A percentile compares a stretch with the other conserved stretches of the same genome.
phyloP scores from a whole-genome alignment of 495 filamentous ascomycete genomes.

The Hypoxylon intermedium region DNA sequence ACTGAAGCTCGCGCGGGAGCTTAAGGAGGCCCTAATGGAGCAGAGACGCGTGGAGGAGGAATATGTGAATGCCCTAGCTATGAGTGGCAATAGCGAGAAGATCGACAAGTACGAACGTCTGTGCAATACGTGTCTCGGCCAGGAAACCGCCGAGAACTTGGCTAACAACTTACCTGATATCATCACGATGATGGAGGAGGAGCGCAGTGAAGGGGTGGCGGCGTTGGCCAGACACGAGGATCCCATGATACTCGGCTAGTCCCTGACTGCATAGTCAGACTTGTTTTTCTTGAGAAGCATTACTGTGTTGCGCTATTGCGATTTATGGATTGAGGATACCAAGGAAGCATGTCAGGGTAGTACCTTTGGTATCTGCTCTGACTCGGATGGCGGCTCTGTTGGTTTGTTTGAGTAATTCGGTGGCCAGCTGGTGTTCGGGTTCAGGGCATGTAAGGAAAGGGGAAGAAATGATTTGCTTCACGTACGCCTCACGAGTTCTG shows the following conservation, averaged over 20 bases:
- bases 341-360: too few relatives aligned
- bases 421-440: slow-evolving; percentile 25
- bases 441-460: slow-evolving; percentile 6
- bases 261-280: too few relatives aligned
- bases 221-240: slow-evolving; percentile 31
- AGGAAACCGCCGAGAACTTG: slow-evolving; percentile 54
- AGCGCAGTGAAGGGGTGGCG: slow-evolving; percentile 38
- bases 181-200: slow-evolving; percentile 61
- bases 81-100: slow-evolving; percentile 54
- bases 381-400: too few relatives aligned
- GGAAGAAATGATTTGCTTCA: slow-evolving; percentile 23
- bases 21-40: slow-evolving; percentile 45
- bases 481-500: slow-evolving; percentile 12
- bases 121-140: slow-evolving; percentile 53
- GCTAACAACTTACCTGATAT: slow-evolving; percentile 56
- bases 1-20: slow-evolving; percentile 49
- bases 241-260: slow-evolving; percentile 38
- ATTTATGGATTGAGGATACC: too few relatives aligned
- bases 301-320: too few relatives aligned
- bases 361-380: too few relatives aligned
- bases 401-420: not conserved
- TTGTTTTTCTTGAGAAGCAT: too few relatives aligned
- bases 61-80: slow-evolving; percentile 55
- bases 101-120: slow-evolving; percentile 59
- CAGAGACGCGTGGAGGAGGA: slow-evolving; percentile 52